These are phyloP conservation scores for Phyllosticta citriasiana DNA, from an alignment of 2,329 filamentous ascomycete genomes.

Conservation along the genomic window DNA sequence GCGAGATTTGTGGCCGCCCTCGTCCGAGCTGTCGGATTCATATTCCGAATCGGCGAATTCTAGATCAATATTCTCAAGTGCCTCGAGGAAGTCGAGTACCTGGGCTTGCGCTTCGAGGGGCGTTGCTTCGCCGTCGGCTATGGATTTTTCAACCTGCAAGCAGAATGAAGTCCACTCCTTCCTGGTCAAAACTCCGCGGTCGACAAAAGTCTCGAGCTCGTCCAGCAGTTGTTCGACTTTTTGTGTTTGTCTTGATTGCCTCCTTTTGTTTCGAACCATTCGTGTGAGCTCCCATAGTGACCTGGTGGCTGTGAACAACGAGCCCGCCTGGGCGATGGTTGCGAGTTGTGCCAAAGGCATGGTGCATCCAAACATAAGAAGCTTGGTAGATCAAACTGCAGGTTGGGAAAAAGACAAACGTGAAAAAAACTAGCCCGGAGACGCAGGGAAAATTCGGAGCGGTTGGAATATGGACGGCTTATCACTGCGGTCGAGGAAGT, in stretches of 20 bases:
- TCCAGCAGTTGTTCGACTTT: conserved; percentile 6
- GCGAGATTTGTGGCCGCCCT: conserved; percentile 1
- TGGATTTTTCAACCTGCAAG: conserved; percentile 1
- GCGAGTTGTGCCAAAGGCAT: conserved; percentile 5
- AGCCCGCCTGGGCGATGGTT: conserved; percentile 7
- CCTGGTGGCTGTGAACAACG: conserved; percentile 1
- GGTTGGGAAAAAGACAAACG: neutral
- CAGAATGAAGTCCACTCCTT: conserved; percentile 7
- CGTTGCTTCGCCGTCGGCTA: neutral
- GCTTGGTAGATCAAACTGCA: neutral
- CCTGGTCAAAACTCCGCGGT: conserved; percentile 6
- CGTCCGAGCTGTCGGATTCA: conserved; percentile 1
- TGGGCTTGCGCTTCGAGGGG: conserved; percentile 7
- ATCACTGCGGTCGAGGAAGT: neutral
- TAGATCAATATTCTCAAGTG: conserved; percentile 1
- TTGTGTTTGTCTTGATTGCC: conserved; percentile 1
- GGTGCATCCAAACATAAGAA: neutral
- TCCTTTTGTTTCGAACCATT: conserved; percentile 6
- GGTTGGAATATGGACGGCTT: neutral
- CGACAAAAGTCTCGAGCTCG: conserved; percentile 4
- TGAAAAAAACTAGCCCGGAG: neutral
- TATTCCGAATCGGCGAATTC: conserved; percentile 1
- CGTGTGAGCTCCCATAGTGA: conserved; percentile 7
- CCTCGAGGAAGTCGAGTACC: conserved; percentile 7
- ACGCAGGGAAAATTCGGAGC: neutral